phyloP scores from a whole-genome alignment of 2,329 filamentous ascomycete species.

The Furcasterigmium sp. region DNA sequence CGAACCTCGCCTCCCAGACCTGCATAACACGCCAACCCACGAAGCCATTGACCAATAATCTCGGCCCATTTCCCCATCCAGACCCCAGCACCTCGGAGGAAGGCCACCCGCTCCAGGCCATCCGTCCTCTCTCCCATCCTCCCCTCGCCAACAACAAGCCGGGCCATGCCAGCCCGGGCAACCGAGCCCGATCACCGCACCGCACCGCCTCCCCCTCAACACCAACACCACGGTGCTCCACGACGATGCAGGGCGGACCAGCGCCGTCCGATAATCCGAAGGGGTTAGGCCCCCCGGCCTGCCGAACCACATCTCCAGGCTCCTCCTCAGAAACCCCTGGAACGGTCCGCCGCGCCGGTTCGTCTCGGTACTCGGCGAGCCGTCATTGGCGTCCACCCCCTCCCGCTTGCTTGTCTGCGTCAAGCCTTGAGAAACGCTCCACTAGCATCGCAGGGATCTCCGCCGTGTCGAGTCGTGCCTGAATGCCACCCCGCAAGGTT shows the following conservation, averaged over 20 bases:
- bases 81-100: neutral
- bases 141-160: no score
- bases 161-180: no score
- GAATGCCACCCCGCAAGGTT: neutral
- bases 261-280: neutral
- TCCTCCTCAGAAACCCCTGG: neutral
- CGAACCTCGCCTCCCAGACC: neutral
- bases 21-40: neutral
- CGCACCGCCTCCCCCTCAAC: neutral
- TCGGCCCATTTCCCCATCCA: neutral
- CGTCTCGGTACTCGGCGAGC: neutral
- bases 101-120: neutral
- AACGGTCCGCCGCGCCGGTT: constrained; percentile 4
- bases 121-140: no score
- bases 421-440: neutral
- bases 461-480: no score
- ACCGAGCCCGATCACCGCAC: no score
- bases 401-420: neutral
- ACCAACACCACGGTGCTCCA: neutral
- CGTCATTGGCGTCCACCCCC: neutral
- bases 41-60: neutral
- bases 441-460: neutral
- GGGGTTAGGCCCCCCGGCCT: constrained; percentile 2
- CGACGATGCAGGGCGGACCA: constrained; percentile 3
- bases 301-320: neutral